These are phyloP conservation scores for Aphanoascus verrucosus DNA, from an alignment of 2,329 filamentous ascomycete genomes.

Conservation along the genomic window DNA sequence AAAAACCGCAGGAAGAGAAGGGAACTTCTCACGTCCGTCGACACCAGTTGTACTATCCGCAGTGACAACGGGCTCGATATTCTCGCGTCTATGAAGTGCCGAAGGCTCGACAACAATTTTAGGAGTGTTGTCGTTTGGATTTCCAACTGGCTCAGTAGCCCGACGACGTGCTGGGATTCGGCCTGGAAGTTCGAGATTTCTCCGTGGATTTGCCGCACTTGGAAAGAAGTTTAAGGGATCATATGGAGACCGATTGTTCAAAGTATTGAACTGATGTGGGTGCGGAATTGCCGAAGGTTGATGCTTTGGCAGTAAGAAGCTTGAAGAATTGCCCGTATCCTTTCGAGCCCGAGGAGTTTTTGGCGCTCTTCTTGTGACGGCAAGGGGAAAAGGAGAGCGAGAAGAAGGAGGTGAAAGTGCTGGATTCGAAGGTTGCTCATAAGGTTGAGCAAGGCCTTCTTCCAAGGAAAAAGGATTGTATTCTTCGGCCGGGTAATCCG, in stretches of 20 bases:
- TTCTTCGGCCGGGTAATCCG: slow-evolving; percentile 5
- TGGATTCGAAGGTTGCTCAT: background rate
- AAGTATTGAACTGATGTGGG: slow-evolving; percentile 17
- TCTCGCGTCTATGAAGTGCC: background rate
- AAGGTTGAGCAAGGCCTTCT: background rate
- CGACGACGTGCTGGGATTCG: slow-evolving; percentile 3
- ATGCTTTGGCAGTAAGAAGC: background rate
- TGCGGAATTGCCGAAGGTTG: slow-evolving; percentile 7
- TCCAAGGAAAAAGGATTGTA: slow-evolving; percentile 4
- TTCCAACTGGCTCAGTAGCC: background rate
- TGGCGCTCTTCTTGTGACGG: background rate
- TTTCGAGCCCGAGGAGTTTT: background rate
- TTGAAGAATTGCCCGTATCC: background rate
- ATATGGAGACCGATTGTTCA: slow-evolving; percentile 10
- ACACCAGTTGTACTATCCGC: background rate
- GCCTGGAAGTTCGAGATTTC: slow-evolving; percentile 10
- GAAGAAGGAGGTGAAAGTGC: background rate
- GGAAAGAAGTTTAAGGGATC: slow-evolving; percentile 18
- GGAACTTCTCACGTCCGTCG: background rate
- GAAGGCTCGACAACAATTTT: slow-evolving; percentile 2
- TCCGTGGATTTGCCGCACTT: slow-evolving; percentile 5
- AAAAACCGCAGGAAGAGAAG: background rate
- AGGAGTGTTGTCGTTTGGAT: background rate
- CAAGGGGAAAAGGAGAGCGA: background rate
- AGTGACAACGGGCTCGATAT: background rate